Base-by-base conservation (phyloP, 257 asterid species). In the Euphrasia confusa region DNA sequence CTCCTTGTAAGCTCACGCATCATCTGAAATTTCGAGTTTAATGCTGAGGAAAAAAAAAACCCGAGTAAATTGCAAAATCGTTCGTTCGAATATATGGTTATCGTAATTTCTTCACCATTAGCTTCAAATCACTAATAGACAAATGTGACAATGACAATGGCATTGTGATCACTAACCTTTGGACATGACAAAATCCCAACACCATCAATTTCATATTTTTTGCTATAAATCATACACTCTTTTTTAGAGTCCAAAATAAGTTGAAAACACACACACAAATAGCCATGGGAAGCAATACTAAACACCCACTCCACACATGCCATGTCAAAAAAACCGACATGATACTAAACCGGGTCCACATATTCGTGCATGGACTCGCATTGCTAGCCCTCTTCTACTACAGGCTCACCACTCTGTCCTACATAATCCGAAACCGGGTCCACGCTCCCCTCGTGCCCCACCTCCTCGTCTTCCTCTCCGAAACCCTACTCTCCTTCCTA, bases 311-410 rank as follows among this genome's bases (percentile, higher is more conserved):
- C 4, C 65, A 78, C 67, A 35, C 39, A 14, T 63, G 74, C 64
- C 74, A 44, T 1, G 72, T 72, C 58, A 63, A 57, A 40, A 70
- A 24, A 63, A 61, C 27, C 0, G 56, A 71, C 1, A 56, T 64
- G 67, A 14, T 80, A 15, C 63, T 74, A 28, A 74, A 80, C 79
- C 66, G 83, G 30, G 11, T 77, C 12, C 73, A 83, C 60, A 55
- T 59, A 53, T 53, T 80, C 28, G 7, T 76, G 40, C 80, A 69
- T 60, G 70, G 76, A 8, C 5, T 15, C 14, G 86, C 87, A 61
- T 27, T 83, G 7, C 4, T 67, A 1, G 67, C 79, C 67, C 40
- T 83, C 8, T 35, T 83, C 18, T 70, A 70, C 65, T 80, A 83
- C 67, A 63, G 90, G 35, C 5, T 52, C 59, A 67, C 76, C 40